Evolutionary conservation across 1,284 basidiomycete species (phyloP).

Genomic region (Cerioporus squamosus): DNA sequence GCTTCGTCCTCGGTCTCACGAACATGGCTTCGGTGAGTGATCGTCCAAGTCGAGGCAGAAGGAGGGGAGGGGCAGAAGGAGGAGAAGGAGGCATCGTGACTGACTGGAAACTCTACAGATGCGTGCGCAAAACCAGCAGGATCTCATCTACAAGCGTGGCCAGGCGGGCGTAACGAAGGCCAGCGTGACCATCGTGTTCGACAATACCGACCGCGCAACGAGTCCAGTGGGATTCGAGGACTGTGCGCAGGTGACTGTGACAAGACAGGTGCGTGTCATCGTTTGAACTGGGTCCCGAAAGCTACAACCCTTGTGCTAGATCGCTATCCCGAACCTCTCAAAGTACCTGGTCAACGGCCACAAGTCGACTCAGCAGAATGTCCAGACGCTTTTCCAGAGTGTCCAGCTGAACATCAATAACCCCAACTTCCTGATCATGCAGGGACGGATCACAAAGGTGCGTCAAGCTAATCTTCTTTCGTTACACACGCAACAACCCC

Average conservation of each 20-base stretch:
- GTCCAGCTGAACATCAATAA: slow-evolving; percentile 99
- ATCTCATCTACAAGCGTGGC: slow-evolving; percentile 97
- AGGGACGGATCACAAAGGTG: slow-evolving; percentile 93
- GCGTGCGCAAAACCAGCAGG: slow-evolving; percentile 95
- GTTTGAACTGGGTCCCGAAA: neutral
- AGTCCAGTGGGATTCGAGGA: slow-evolving; percentile 89
- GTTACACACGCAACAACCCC: slow-evolving; percentile 18
- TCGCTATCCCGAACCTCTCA: slow-evolving; percentile 91
- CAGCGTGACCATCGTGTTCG: slow-evolving; percentile 98
- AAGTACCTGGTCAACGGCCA: slow-evolving; percentile 99
- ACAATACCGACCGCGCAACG: slow-evolving; percentile 92
- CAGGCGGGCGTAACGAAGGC: slow-evolving; percentile 98
- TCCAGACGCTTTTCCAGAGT: slow-evolving; percentile 95
- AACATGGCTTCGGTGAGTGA: slow-evolving; percentile 82
- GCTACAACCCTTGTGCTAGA: slow-evolving; percentile 49
- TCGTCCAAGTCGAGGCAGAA: neutral
- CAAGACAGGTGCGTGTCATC: slow-evolving; percentile 75
- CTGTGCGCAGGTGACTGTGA: slow-evolving; percentile 92
- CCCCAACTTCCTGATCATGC: slow-evolving; percentile 99
- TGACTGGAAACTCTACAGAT: slow-evolving; percentile 58
- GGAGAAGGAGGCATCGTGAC: no score
- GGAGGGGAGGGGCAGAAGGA: no score
- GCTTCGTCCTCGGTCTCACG: slow-evolving; percentile 96
- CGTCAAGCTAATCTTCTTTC: slow-evolving; percentile 3
- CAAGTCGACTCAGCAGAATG: slow-evolving; percentile 86